Evolutionary conservation across 2,329 filamentous ascomycete genomes (phyloP).

Genomic region (Cyphellophora attinorum): DNA sequence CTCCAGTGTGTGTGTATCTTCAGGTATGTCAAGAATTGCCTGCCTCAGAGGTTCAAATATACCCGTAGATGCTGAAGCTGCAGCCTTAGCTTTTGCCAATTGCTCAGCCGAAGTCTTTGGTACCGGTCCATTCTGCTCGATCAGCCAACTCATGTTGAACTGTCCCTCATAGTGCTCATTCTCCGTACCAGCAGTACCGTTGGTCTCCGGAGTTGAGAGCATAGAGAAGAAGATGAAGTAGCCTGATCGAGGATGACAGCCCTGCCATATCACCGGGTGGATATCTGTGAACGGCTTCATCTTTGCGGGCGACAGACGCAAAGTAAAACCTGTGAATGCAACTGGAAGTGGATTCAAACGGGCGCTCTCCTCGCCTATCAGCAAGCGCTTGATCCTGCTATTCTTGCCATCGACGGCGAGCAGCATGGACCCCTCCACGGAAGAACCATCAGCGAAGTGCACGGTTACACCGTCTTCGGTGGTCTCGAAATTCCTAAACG

Average conservation of each 20-base stretch:
- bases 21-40: slow-evolving; percentile 19
- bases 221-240: slow-evolving; percentile 23
- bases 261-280: slow-evolving; percentile 15
- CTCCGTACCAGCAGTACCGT: slow-evolving; percentile 23
- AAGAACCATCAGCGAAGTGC: slow-evolving; percentile 15
- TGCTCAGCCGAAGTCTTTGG: slow-evolving; percentile 2
- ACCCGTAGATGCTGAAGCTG: not conserved
- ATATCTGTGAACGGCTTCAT: slow-evolving; percentile 5
- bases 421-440: slow-evolving; percentile 12
- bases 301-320: slow-evolving; percentile 5
- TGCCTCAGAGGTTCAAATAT: slow-evolving; percentile 15
- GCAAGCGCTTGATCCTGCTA: slow-evolving; percentile 15
- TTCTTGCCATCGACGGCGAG: slow-evolving; percentile 21
- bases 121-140: not conserved
- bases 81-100: slow-evolving; percentile 2
- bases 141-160: slow-evolving; percentile 38
- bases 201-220: slow-evolving; percentile 30
- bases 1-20: slow-evolving; percentile 19
- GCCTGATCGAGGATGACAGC: slow-evolving; percentile 8
- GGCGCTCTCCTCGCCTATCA: slow-evolving; percentile 4
- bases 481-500: slow-evolving; percentile 9
- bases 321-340: slow-evolving; percentile 5
- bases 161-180: slow-evolving; percentile 32
- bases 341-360: slow-evolving; percentile 7
- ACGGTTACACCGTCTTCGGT: not conserved